Base-by-base conservation (phyloP, 495 filamentous ascomycete species). In the Pyrenopolyporus hunteri region DNA sequence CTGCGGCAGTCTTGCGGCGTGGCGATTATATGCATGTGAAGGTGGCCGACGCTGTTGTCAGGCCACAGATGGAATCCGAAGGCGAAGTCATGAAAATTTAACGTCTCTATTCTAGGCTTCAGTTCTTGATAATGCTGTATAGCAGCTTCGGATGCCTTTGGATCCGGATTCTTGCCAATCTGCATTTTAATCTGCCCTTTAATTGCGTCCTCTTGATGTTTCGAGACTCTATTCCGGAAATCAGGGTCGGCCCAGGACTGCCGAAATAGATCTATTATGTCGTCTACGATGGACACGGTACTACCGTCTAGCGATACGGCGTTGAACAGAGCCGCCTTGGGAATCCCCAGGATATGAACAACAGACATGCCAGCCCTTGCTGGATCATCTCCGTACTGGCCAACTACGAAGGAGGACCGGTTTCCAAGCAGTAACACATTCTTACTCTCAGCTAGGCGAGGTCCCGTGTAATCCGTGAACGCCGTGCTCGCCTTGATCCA, bases 11-110 rank as follows among this genome's bases (percentile, higher is more conserved):
- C 5, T 1, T 39, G 8, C 1, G 56, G 46, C 9, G 44, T 63
- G 0, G 72, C 69, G 19, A 72, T 59, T 9, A 74, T 66, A 37
- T 74, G 72, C 54, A 74, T 40, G 52, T 74, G 72, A 28, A 74
- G 37, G 59, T 74, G 72, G 7, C 64, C 64, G 8, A 74, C 48
- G 20, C 59, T 65, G 10, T 68, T 57, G 4, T 68, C 63, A 1
- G 70, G 70, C 36, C 44, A 70, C 1, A 70, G 53, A 32, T 74
- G 72, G 4, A 74, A 65, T 1, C 63, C 72, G 35, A 64, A 70
- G 11, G 63, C 39, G 32, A 74, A 74, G 49, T 74, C 70, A 2
- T 68, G 42, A 4, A 37, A 17, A 1, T 25, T 31, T 2, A 73
- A 39, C 6, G 26, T 7, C 17, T 46, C 0, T 17, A 46, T 37